Base-by-base conservation (phyloP, 2,329 filamentous ascomycete genomes). In the Cladorrhinum sp. region DNA sequence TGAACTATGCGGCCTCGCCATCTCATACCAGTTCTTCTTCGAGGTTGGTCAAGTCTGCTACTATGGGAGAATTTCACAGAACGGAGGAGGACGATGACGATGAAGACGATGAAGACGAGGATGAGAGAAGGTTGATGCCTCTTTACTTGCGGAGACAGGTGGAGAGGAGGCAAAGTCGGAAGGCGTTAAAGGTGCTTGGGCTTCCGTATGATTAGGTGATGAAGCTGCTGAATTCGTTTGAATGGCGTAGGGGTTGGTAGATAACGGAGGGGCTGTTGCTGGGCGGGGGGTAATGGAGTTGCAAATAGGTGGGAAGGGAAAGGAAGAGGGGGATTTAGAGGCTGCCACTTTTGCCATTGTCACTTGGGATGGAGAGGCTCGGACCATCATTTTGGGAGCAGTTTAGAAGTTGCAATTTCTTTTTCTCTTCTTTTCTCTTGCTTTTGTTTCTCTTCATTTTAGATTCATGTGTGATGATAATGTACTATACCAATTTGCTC, bases 111-210 rank as follows among this genome's bases (percentile, higher is more conserved):
- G 57, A 63, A 7, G 67, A 69, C 20, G 63, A 56, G 42, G 68
- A 71, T 24, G 67, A 66, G 60, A 59, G 67, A 24, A 60, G 68
- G 57, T 55, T 70, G 55, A 69, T 71, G 69, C 69, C 69, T 10
- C 46, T 70, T 60, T 69, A 66, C 30, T 48, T 67, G 58, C 51
- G 60, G 53, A 57, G 64, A 46, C 56, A 66, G 46, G 24, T 60
- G 48, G 62, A 64, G 7, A 61, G 62, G 55, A 63, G 66, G 12
- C 42, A 58, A 30, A 52, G 61, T 20, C 20, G 59, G 56, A 76
- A 77, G 66, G 75, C 74, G 16, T 59, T 76, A 60, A 73, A 69
- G 63, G 75, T 72, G 73, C 67, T 77, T 48, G 75, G 75, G 6
- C n/a, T 71, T 30, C 14, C 33, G 12, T 36, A 36, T 12, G 33